phyloP scores from a whole-genome alignment of 306 rosid species.

The Purshia tridentata region DNA sequence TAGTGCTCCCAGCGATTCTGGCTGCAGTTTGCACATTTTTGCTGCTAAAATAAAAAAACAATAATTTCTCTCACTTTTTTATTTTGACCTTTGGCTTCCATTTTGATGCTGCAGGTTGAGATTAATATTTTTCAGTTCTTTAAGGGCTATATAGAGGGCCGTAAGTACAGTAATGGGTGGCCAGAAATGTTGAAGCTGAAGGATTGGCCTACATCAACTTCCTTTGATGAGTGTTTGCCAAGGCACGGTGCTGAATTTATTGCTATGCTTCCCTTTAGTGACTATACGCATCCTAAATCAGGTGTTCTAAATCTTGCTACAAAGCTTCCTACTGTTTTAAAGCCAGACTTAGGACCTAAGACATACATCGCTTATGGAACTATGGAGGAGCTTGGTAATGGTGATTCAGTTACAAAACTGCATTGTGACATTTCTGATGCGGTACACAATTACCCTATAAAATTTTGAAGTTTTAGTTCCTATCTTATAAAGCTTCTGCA shows the following conservation, averaged over 20 bases:
- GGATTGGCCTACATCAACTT: constrained; percentile 71
- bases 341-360: constrained; percentile 71
- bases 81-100: constrained; percentile 19
- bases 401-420: constrained; percentile 66
- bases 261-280: constrained; percentile 62
- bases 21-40: background rate
- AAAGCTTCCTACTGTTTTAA: constrained; percentile 52
- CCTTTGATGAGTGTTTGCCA: constrained; percentile 64
- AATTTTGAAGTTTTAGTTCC: constrained; percentile 8
- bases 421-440: constrained; percentile 74
- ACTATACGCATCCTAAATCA: constrained; percentile 61
- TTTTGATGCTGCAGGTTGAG: constrained; percentile 48
- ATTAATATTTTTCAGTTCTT: constrained; percentile 52
- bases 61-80: constrained; percentile 12
- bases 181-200: constrained; percentile 68
- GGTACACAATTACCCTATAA: constrained; percentile 31
- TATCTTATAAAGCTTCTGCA: background rate
- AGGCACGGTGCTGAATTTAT: constrained; percentile 60
- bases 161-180: constrained; percentile 55
- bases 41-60: background rate
- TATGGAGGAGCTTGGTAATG: constrained; percentile 55
- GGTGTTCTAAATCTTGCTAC: constrained; percentile 64
- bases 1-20: background rate
- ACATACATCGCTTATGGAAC: constrained; percentile 66
- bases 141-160: constrained; percentile 63